These are phyloP conservation scores for Zygoascus hellenicus DNA, from an alignment of 1,139 yeast species.

Conservation along the genomic window DNA sequence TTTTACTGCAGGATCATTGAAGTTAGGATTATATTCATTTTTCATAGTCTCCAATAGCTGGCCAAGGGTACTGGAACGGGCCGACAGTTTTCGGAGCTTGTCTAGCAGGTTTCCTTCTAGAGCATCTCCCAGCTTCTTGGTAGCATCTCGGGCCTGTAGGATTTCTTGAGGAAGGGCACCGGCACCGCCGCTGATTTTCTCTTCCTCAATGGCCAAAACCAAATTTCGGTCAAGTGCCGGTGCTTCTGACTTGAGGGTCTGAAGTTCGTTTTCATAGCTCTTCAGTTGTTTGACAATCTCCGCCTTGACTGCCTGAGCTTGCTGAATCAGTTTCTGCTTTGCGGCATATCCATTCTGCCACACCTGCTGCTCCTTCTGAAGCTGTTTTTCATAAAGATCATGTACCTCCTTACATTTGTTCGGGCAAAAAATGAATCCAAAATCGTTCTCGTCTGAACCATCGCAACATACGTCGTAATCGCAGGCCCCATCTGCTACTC, in stretches of 20 bases:
- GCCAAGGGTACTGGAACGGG: constrained; percentile 37
- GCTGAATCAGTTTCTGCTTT: constrained; percentile 32
- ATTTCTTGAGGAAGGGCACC: constrained; percentile 16
- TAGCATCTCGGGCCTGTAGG: constrained; percentile 14
- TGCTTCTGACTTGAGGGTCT: constrained; percentile 16
- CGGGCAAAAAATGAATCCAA: constrained; percentile 21
- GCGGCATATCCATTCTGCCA: constrained; percentile 35
- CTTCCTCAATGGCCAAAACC: constrained; percentile 17
- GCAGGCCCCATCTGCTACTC: constrained; percentile 86
- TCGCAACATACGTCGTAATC: constrained; percentile 90
- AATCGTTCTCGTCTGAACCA: constrained; percentile 74
- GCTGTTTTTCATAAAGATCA: constrained; percentile 33
- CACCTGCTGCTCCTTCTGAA: constrained; percentile 27
- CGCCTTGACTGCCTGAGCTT: constrained; percentile 24
- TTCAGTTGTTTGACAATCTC: constrained; percentile 24
- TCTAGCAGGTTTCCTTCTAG: constrained; percentile 8
- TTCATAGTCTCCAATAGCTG: constrained; percentile 40
- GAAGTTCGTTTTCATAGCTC: constrained; percentile 22
- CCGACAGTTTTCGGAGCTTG: constrained; percentile 3
- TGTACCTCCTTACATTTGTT: constrained; percentile 49
- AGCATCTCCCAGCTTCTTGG: constrained; percentile 3
- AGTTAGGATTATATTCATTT: constrained; percentile 73
- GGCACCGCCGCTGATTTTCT: constrained; percentile 22
- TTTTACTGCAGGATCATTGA: constrained; percentile 85
- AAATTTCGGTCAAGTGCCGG: constrained; percentile 27